Evolutionary conservation across 352 stramenopile genomes (phyloP), one percentile per base, ranked within the genome.

Genomic region (Aphanomyces invadans): DNA sequence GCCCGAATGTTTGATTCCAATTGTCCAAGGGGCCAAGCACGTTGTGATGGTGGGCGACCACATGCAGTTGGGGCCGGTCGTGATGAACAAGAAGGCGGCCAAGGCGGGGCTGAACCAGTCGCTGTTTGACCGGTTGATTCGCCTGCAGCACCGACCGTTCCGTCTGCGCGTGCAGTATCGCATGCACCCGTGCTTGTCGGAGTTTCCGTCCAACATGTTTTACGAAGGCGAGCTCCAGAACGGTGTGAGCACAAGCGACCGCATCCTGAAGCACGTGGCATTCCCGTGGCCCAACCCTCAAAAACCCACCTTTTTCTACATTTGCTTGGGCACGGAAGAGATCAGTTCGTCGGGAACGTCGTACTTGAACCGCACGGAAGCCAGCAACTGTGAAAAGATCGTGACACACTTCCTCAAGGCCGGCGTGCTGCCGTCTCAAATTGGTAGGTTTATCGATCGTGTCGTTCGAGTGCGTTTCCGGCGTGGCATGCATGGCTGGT

Each of bases 31-130:
- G 59, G 95, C 92, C 17, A 99, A 99, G 73, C 97, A 99, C 72
- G 91, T 99, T 23, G 94, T 99, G 3, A 94, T 99, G 75, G 97
- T 99, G 17, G 97, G 97, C 28, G 97, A 99, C 75, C 97, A 99
- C 75, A 96, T 93, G 68, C 97, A 99, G 69, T 74, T 99, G 7
- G 92, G 89, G 15, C 97, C 97, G 7, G 97, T 99, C 17, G 95
- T 99, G 28, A 98, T 99, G 86, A 98, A 97, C 81, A 99, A 99
- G 79, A 95, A 97, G 72, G 97, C 97, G 3, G 96, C 95, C 4
- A 98, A 94, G 38, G 97, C 97, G 3, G 97, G 97, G 0, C 73
- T 99, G 31, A 98, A 97, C 48, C 93, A 98, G 70, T 98, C 88
- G 42, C 80, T 99, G 12, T 99, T 99, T 70, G 97, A 99, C 71